Evolutionary conservation across 768 basidiomycete species (phyloP), one percentile per base, ranked within the genome.

Genomic region (Psilocybe subaeruginosa): DNA sequence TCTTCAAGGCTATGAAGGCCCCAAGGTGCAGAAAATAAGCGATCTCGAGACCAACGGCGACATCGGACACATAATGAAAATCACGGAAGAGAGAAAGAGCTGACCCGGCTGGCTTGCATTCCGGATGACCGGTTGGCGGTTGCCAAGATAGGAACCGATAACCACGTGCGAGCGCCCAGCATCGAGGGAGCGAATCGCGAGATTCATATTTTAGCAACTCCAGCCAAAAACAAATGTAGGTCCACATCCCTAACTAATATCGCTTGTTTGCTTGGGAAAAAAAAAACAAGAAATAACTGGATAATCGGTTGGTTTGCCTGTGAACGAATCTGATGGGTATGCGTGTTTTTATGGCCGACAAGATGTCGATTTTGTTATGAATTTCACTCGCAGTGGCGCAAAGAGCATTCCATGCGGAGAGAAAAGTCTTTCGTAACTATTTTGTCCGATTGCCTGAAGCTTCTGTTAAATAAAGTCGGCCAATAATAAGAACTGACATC

Each of bases 181-280:
- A 2, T 11, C 41, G 9, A 14, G n/a, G 7, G 41, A 43, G 41
- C 41, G 41, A 43, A 43, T 43, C 14, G 41, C 41, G n/a, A 43
- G 9, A 5, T 16, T 17, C 41, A 43, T 43, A 43, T 43, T 43
- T 43, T 43, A 43, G 41, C 41, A 52, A 46, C 46, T 8, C 19
- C 4, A 43, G 47, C 41, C 41, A 54, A 53, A 53, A 53, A 59
- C 58, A 53, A 31, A 53, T 59, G 58, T 59, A 46, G 58, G 58
- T 59, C 58, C 58, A 54, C 31, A 47, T 53, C 27, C 27, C 37
- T 35, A 23, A 8, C 17, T 53, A 16, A 12, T 43, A n/a, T 14
- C 14, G 8, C 14, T n/a, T 12, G 41, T 43, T 43, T 14, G 41
- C n/a, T 43, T 35, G 33, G 33, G 6, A 35, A 35, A 9, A 35